Evolutionary conservation across 805 yeast species (phyloP).

Genomic region (Suhomyces emberorum): DNA sequence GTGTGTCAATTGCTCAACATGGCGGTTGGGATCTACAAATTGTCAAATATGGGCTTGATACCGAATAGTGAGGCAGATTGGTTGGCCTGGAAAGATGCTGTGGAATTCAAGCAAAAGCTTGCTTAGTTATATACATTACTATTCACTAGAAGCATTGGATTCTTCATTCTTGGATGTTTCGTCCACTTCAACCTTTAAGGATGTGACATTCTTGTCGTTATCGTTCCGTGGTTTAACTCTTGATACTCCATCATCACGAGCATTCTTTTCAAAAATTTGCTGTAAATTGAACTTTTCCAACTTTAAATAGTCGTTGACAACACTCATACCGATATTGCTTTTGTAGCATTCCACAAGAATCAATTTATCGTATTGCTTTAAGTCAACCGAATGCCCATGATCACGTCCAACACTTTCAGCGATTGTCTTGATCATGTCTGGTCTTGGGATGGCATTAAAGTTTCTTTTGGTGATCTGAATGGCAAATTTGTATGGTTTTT

Average conservation of each 20-base stretch:
- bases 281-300: conserved; percentile 74
- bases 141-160: neutral
- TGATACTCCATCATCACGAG: conserved; percentile 19
- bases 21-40: conserved; percentile 78
- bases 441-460: conserved; percentile 68
- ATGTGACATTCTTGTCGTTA: conserved; percentile 1
- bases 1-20: conserved; percentile 52
- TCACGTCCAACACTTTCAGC: conserved; percentile 71
- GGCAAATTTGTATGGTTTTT: conserved; percentile 58
- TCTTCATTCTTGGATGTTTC: neutral
- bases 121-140: neutral
- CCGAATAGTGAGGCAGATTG: conserved; percentile 89
- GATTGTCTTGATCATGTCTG: conserved; percentile 66
- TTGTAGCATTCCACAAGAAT: conserved; percentile 86
- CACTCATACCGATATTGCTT: conserved; percentile 83
- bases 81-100: conserved; percentile 73
- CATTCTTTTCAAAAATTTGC: conserved; percentile 60
- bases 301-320: conserved; percentile 62
- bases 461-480: conserved; percentile 77
- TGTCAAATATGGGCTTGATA: conserved; percentile 83
- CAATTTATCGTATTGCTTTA: conserved; percentile 74
- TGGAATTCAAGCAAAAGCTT: conserved; percentile 5
- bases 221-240: conserved; percentile 9
- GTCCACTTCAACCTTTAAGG: neutral
- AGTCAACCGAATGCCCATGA: conserved; percentile 72